Evolutionary conservation across 495 filamentous ascomycete species (phyloP), one percentile per base, ranked within the genome.

Genomic region (Neohortaea acidophila): DNA sequence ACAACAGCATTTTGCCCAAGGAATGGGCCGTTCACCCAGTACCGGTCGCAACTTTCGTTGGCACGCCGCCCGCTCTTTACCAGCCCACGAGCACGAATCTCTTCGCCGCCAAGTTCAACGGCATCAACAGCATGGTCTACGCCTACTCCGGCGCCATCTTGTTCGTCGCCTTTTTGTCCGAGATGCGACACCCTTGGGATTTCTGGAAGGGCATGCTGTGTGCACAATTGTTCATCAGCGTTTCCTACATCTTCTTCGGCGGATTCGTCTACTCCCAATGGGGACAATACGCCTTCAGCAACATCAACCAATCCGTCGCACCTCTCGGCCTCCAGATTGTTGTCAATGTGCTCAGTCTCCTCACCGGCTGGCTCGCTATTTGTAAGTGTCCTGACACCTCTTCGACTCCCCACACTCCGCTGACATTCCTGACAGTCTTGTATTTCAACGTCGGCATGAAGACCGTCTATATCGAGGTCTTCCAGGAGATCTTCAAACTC

Each of bases 51-150:
- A 31, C 28, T 31, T 31, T 31, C 28, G 28, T 15, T 15, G 17
- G 28, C 64, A 9, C 61, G 63, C 6, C 53, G 11, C 55, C 62
- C 2, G 45, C 63, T 30, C 39, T 51, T 11, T 53, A 44, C 24
- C 59, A 55, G 39, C n/a, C n/a, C n/a, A 56, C 44, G 15, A 55
- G 58, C 15, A 42, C 57, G 20, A 51, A 48, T 0, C 29, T 36
- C 21, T 33, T 34, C 23, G 26, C 54, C 49, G 31, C 39, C 39
- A 24, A 57, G 43, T 44, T 67, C 19, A 68, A 59, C 7, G 58
- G 65, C 3, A 39, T 77, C 24, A 71, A 70, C 40, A 72, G 73
- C 9, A 59, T 77, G 36, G 73, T 78, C 2, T 66, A 67, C 36
- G 68, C 70, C 0, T 78, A 73, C 43, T 71, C 69, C 15, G 48